Evolutionary conservation across 2,329 filamentous ascomycete species (phyloP).

Genomic region (Penicillium aurantiogriseum): DNA sequence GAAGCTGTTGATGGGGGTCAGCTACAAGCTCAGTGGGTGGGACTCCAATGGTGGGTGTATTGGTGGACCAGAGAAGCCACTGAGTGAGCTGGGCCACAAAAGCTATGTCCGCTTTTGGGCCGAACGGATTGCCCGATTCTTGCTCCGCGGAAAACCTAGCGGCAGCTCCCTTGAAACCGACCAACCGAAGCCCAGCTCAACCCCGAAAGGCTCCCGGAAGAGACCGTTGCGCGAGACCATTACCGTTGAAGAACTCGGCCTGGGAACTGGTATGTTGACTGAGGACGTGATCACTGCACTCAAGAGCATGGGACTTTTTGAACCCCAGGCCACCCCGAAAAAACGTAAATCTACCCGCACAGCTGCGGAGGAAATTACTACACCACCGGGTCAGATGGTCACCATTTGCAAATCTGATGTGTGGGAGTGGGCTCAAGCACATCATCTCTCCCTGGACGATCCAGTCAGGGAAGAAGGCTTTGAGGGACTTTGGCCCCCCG

Average conservation of each 20-base stretch:
- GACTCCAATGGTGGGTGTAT: conserved; percentile 66
- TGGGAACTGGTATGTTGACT: conserved; percentile 75
- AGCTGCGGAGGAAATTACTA: conserved; percentile 21
- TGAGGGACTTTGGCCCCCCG: conserved; percentile 62
- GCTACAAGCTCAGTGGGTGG: conserved; percentile 83
- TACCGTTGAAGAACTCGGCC: conserved; percentile 69
- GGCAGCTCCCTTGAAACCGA: conserved; percentile 28
- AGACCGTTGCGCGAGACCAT: conserved; percentile 49
- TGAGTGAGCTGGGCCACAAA: conserved; percentile 78
- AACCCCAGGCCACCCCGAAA: conserved; percentile 50
- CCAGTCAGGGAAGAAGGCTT: conserved; percentile 76
- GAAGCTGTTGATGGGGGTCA: conserved; percentile 84
- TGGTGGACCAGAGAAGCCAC: conserved; percentile 90
- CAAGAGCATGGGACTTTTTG: conserved; percentile 73
- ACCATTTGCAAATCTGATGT: conserved; percentile 60
- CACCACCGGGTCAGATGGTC: conserved; percentile 32
- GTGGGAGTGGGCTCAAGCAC: conserved; percentile 63
- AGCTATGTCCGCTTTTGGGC: conserved; percentile 87
- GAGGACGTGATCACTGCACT: conserved; percentile 81
- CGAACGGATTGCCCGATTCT: conserved; percentile 72
- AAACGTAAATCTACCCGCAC: conserved; percentile 50
- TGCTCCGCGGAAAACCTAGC: conserved; percentile 42
- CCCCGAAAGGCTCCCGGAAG: conserved; percentile 44
- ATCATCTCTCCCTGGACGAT: conserved; percentile 62
- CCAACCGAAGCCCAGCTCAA: conserved; percentile 28